phyloP scores from a whole-genome alignment of 805 yeast species.

The Hanseniaspora jakobsenii region DNA sequence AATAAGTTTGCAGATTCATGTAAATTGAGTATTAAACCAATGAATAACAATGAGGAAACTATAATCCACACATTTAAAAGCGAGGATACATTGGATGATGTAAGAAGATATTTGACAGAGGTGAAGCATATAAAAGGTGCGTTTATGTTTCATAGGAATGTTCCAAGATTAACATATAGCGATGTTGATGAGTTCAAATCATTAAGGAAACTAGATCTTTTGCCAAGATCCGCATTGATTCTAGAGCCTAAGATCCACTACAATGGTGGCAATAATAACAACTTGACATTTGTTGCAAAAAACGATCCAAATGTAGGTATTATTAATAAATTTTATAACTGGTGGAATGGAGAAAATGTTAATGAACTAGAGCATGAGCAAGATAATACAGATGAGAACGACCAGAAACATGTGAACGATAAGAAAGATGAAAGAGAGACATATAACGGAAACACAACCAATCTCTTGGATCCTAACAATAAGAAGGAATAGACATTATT shows the following conservation, averaged over 20 bases:
- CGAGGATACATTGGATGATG: conserved; percentile 38
- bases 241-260: conserved; percentile 43
- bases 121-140: conserved; percentile 37
- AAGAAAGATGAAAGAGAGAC: conserved; percentile 32
- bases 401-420: too few relatives aligned
- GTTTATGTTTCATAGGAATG: conserved; percentile 36
- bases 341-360: conserved; percentile 24
- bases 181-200: conserved; percentile 48
- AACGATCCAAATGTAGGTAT: conserved; percentile 27
- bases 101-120: conserved; percentile 48
- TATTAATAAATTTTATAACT: conserved; percentile 27
- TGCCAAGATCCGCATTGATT: conserved; percentile 64
- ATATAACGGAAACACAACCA: conserved; percentile 42
- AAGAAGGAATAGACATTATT: neutral
- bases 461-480: conserved; percentile 4
- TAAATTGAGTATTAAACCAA: conserved; percentile 45
- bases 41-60: conserved; percentile 58
- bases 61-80: conserved; percentile 40
- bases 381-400: neutral
- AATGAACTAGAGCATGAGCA: conserved; percentile 3
- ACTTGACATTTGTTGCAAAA: conserved; percentile 23
- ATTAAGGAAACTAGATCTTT: conserved; percentile 43
- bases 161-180: conserved; percentile 53
- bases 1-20: conserved; percentile 23
- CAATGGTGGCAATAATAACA: conserved; percentile 19